Evolutionary conservation across 257 asterid genomes (phyloP).

Genomic region (Fraxinus pennsylvanica): DNA sequence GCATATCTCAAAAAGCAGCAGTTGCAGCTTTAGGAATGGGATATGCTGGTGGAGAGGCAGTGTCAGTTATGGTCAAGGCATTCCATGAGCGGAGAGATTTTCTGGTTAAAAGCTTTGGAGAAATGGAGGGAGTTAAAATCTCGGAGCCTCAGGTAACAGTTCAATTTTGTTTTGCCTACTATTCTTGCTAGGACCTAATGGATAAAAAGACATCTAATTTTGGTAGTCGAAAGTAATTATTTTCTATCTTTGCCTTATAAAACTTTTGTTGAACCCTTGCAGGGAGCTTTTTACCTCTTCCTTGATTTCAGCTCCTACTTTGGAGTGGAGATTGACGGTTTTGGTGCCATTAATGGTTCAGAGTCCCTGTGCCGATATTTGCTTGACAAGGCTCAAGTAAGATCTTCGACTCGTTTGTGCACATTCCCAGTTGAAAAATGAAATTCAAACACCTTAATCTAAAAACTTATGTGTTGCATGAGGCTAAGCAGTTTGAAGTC

Average conservation of each 20-base stretch:
- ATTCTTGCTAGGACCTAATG: neutral
- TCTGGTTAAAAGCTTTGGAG: conserved; percentile 77
- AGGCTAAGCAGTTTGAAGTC: neutral
- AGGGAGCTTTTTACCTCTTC: conserved; percentile 97
- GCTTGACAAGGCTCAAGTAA: conserved; percentile 86
- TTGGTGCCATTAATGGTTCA: conserved; percentile 67
- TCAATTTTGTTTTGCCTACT: conserved; percentile 3
- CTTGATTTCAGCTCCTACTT: conserved; percentile 84
- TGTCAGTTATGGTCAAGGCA: conserved; percentile 78
- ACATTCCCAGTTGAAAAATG: neutral
- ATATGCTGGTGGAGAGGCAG: conserved; percentile 89
- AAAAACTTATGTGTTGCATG: neutral
- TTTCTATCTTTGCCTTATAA: neutral
- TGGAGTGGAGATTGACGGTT: conserved; percentile 61
- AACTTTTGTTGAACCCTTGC: conserved; percentile 30
- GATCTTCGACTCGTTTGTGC: neutral
- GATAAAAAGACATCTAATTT: neutral
- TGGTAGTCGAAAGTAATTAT: neutral
- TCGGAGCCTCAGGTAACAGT: conserved; percentile 81
- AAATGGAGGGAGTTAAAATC: conserved; percentile 71
- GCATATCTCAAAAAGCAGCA: conserved; percentile 91
- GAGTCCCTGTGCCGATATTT: conserved; percentile 87
- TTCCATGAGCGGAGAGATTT: conserved; percentile 85
- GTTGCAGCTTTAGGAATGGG: conserved; percentile 95
- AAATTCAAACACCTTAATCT: neutral